Conservation (phyloP, 2,329 filamentous ascomycete genomes). For the Pleomassaria siparia region DNA sequence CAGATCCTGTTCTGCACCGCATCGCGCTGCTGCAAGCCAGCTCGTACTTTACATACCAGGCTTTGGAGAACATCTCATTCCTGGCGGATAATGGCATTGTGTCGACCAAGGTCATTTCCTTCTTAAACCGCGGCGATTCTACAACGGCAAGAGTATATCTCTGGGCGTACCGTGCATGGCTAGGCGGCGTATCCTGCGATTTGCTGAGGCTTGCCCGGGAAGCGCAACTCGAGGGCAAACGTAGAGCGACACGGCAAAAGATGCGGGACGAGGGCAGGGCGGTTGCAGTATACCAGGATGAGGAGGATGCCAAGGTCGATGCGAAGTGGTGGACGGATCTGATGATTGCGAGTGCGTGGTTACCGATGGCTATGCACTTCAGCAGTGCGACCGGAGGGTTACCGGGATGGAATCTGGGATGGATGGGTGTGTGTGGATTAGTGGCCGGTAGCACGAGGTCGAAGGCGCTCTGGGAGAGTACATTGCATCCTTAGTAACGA, state of each 20-base stretch:
- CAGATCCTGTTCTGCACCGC: constrained; percentile 46
- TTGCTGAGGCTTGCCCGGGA: constrained; percentile 46
- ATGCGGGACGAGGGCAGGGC: constrained; percentile 32
- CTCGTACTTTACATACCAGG: constrained; percentile 48
- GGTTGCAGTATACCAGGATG: constrained; percentile 36
- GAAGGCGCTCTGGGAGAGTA: constrained; percentile 35
- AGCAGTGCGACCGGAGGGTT: constrained; percentile 41
- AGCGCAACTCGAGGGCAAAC: constrained; percentile 44
- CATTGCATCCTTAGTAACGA: constrained; percentile 7
- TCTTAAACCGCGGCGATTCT: constrained; percentile 39
- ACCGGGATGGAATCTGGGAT: constrained; percentile 48
- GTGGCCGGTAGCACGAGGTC: constrained; percentile 42
- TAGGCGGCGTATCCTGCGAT: constrained; percentile 47
- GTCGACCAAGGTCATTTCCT: constrained; percentile 35
- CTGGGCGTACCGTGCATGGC: constrained; percentile 47
- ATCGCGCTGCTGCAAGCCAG: constrained; percentile 45
- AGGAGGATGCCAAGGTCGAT: constrained; percentile 41
- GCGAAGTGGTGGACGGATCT: constrained; percentile 47
- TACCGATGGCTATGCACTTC: constrained; percentile 48
- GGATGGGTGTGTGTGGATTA: constrained; percentile 47
- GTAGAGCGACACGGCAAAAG: constrained; percentile 30
- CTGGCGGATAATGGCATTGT: constrained; percentile 47
- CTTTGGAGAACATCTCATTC: constrained; percentile 47
- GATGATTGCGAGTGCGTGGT: constrained; percentile 47
- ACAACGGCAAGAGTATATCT: constrained; percentile 43